A percentile compares a stretch with the other conserved stretches of the same genome.
Evolutionary conservation across 352 stramenopile genomes (phyloP).

Genomic region (Pythium aristosporum): DNA sequence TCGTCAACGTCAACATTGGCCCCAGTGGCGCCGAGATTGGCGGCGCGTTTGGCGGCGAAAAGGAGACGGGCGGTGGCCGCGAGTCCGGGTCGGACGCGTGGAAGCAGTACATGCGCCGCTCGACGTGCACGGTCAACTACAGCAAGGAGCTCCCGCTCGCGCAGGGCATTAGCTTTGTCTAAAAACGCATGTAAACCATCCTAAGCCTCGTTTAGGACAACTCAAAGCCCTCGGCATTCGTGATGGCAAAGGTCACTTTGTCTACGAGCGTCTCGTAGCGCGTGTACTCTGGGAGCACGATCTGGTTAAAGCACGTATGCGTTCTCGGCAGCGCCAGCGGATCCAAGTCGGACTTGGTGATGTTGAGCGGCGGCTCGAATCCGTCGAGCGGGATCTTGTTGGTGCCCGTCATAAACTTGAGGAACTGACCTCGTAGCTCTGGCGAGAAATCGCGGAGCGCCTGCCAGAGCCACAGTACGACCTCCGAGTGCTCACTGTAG

Average conservation of each 20-base stretch:
- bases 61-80: slow-evolving; percentile 90
- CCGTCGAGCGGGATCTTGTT: slow-evolving; percentile 84
- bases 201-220: slow-evolving; percentile 45
- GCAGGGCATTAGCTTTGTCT: slow-evolving; percentile 92
- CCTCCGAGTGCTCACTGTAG: slow-evolving; percentile 71
- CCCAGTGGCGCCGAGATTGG: slow-evolving; percentile 92
- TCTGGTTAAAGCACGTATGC: slow-evolving; percentile 90
- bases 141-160: slow-evolving; percentile 91
- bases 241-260: slow-evolving; percentile 79
- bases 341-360: slow-evolving; percentile 81
- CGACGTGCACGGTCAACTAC: slow-evolving; percentile 93
- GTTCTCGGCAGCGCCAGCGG: slow-evolving; percentile 61
- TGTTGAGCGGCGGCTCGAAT: slow-evolving; percentile 83
- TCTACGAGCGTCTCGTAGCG: slow-evolving; percentile 62
- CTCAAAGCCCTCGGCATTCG: slow-evolving; percentile 79
- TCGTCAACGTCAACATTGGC: slow-evolving; percentile 94
- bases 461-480: slow-evolving; percentile 87
- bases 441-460: slow-evolving; percentile 65
- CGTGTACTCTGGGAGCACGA: slow-evolving; percentile 80
- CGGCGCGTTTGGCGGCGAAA: slow-evolving; percentile 91
- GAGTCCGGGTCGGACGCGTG: slow-evolving; percentile 91
- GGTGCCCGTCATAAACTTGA: slow-evolving; percentile 86
- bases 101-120: slow-evolving; percentile 96
- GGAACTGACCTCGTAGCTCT: slow-evolving; percentile 57
- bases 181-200: slow-evolving; percentile 14